Evolutionary conservation across 2,329 filamentous ascomycete species (phyloP), one percentile per base, ranked within the genome.

Genomic region (Aureobasidium leucospermi): DNA sequence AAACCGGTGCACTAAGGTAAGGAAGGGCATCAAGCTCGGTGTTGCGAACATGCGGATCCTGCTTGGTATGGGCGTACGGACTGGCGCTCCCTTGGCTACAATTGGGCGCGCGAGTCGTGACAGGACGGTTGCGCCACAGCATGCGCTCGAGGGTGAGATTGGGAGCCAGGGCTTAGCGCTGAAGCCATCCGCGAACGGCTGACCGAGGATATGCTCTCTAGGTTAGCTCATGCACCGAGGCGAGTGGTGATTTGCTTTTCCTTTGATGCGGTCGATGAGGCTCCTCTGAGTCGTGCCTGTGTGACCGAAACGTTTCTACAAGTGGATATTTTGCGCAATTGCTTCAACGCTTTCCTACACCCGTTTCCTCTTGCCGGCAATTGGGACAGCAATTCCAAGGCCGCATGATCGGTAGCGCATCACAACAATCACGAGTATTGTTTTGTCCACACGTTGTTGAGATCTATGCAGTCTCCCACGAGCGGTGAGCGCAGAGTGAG

Each of bases 211-310:
- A 45, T 31, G 45, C 15, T 58, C 52, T 23, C 23, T 23, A 23
- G 23, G 23, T 23, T 65, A 63, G 65, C 63, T 65, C 66, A 68
- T 66, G 68, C 45, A 46, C 38, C 34, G 47, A 61, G 39, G 29
- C 46, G 47, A 45, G 8, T 16, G 38, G 16, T 58, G 46, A 56
- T 58, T 61, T 61, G 55, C 36, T 48, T 58, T 58, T 58, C 31
- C 55, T 39, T 58, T 16, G 23, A 29, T 45, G 51, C 51, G 39
- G 51, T 29, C 51, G 36, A 34, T 55, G 53, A 57, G 53, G 53
- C 53, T 57, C 53, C 32, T 46, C 39, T 57, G 16, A 47, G 32
- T 46, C 41, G 53, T 57, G 42, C 53, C 38, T 57, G 32, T 42
- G 42, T 47, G 28, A 42, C 31, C 41, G 32, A 47, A 47, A 46